Evolutionary conservation across 2,329 filamentous ascomycete genomes (phyloP).

Genomic region (Colletotrichum graminicola): DNA sequence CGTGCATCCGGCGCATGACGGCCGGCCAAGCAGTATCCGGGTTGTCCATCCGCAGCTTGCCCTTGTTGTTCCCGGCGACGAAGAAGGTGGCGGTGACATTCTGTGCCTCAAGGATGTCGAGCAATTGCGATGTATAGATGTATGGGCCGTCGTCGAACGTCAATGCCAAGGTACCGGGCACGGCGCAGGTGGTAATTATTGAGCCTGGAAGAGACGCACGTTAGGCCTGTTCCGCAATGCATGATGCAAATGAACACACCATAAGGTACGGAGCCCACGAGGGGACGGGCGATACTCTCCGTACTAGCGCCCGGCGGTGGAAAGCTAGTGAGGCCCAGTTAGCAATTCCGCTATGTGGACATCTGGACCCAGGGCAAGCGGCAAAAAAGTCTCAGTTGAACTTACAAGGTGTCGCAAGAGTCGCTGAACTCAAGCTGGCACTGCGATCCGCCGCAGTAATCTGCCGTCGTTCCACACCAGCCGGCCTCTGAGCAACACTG

Average conservation of each 20-base stretch:
- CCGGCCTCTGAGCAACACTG: conserved; percentile 54
- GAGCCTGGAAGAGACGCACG: conserved; percentile 45
- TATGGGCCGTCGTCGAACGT: conserved; percentile 63
- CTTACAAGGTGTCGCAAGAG: conserved; percentile 57
- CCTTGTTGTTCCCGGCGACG: conserved; percentile 56
- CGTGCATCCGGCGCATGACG: conserved; percentile 57
- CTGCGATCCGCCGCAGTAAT: conserved; percentile 53
- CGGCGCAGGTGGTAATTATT: conserved; percentile 53
- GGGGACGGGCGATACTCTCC: conserved; percentile 48
- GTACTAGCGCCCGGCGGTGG: conserved; percentile 51
- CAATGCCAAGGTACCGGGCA: conserved; percentile 56
- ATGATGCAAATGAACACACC: conserved; percentile 49
- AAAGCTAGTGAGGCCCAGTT: conserved; percentile 44
- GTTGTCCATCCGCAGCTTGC: conserved; percentile 58
- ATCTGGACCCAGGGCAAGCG: background rate
- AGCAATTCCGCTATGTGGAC: background rate
- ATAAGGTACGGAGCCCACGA: conserved; percentile 53
- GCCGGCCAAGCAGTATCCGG: conserved; percentile 49
- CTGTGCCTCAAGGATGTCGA: conserved; percentile 53
- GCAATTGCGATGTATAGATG: conserved; percentile 56
- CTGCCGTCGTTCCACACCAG: conserved; percentile 52
- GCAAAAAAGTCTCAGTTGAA: conserved; percentile 14
- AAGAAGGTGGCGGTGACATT: conserved; percentile 57
- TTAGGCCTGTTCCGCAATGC: conserved; percentile 43
- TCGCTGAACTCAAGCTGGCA: conserved; percentile 57